phyloP scores from a whole-genome alignment of 129 eudicot genomes.

The Tanacetum coccineum region DNA sequence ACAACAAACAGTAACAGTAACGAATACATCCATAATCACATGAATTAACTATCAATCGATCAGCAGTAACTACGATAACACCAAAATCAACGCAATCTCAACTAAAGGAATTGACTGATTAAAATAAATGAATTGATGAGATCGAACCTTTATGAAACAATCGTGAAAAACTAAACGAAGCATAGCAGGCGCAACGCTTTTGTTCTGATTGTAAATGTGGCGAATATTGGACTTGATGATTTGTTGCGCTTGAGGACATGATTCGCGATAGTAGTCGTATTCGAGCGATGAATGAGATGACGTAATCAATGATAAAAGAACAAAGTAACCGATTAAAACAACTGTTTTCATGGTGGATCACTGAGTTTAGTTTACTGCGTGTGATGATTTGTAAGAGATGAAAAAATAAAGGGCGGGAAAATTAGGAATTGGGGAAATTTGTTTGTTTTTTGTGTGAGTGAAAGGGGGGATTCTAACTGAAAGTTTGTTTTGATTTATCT shows the following conservation, averaged over 20 bases:
- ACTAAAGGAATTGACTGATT: background rate
- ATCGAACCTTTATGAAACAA: slow-evolving; percentile 54
- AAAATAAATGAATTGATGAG: background rate
- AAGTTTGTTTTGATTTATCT: slow-evolving; percentile 5
- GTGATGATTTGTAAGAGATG: background rate
- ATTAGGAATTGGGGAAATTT: background rate
- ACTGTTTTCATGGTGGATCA: slow-evolving; percentile 27
- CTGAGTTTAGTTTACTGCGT: no score
- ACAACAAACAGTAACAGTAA: background rate
- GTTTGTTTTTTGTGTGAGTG: slow-evolving; percentile 1
- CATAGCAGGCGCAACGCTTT: slow-evolving; percentile 49
- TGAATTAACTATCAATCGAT: background rate
- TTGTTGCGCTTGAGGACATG: slow-evolving; percentile 58
- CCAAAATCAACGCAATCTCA: no score
- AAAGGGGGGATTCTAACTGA: slow-evolving; percentile 15
- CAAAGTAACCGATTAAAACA: slow-evolving; percentile 23
- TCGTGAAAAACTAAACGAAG: slow-evolving; percentile 67
- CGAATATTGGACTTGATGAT: slow-evolving; percentile 42
- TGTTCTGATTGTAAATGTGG: slow-evolving; percentile 25
- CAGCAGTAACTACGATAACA: background rate
- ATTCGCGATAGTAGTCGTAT: slow-evolving; percentile 61
- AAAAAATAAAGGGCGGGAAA: slow-evolving; percentile 24
- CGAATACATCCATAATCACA: background rate
- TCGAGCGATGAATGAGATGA: slow-evolving; percentile 36
- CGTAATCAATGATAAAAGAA: slow-evolving; percentile 21